Evolutionary conservation across 2,329 filamentous ascomycete species (phyloP).

Genomic region (Hypoxylon sp.): DNA sequence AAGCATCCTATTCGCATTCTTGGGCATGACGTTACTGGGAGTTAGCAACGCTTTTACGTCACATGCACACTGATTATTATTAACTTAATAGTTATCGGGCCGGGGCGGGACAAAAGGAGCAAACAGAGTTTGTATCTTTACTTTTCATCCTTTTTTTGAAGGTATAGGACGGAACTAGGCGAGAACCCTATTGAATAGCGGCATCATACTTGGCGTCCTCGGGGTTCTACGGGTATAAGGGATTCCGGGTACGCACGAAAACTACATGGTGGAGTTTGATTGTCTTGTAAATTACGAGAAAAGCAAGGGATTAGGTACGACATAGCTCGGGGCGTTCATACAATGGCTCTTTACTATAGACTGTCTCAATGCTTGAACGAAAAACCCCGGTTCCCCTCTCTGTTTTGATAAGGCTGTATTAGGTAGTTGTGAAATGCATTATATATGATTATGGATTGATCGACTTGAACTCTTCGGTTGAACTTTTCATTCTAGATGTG

Average conservation of each 20-base stretch:
- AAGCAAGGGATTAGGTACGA: neutral
- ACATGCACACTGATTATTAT: constrained; percentile 56
- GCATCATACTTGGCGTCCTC: constrained; percentile 29
- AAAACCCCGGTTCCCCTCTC: neutral
- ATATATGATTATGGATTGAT: neutral
- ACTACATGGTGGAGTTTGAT: constrained; percentile 2
- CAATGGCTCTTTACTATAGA: constrained; percentile 14
- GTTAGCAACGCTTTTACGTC: constrained; percentile 88
- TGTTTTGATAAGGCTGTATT: neutral
- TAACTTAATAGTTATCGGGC: neutral
- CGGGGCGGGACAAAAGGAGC: neutral
- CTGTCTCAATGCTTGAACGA: constrained; percentile 3
- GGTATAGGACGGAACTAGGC: constrained; percentile 5
- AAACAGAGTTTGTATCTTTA: neutral
- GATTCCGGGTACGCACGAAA: constrained; percentile 8
- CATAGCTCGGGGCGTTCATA: constrained; percentile 5
- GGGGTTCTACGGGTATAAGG: constrained; percentile 7
- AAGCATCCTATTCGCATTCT: constrained; percentile 84
- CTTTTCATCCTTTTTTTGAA: neutral
- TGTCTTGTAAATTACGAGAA: constrained; percentile 6
- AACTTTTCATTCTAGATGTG: too few relatives aligned
- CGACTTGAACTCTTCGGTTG: neutral
- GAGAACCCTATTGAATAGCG: constrained; percentile 10
- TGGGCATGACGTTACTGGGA: constrained; percentile 90
- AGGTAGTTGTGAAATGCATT: neutral